Conservation (phyloP, 495 filamentous ascomycete species). For the Corynascus novoguineensis region DNA sequence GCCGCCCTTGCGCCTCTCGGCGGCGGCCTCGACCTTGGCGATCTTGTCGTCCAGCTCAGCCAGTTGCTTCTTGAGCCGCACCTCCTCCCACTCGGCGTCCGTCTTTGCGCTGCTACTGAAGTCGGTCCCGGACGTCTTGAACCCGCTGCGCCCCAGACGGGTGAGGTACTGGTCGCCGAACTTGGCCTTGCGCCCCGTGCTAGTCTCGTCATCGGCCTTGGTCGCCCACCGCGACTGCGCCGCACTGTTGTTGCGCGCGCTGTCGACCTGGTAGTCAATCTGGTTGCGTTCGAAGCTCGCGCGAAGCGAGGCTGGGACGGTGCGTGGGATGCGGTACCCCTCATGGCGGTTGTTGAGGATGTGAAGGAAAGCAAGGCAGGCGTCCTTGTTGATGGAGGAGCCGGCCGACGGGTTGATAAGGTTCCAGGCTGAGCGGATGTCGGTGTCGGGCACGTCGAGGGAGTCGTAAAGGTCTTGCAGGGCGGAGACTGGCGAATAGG, state of each 20-base stretch:
- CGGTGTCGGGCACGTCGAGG: conserved; percentile 92
- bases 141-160: conserved; percentile 72
- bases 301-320: conserved; percentile 86
- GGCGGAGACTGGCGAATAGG: conserved; percentile 54
- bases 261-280: conserved; percentile 91
- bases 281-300: conserved; percentile 86
- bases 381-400: conserved; percentile 84
- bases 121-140: conserved; percentile 76
- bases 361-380: conserved; percentile 88
- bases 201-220: conserved; percentile 64
- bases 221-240: conserved; percentile 58
- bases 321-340: conserved; percentile 86
- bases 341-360: conserved; percentile 93
- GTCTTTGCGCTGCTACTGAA: conserved; percentile 59
- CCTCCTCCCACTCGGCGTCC: conserved; percentile 90
- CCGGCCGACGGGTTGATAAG: conserved; percentile 83
- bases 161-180: conserved; percentile 96
- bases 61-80: conserved; percentile 85
- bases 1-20: conserved; percentile 33
- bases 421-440: conserved; percentile 92
- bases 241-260: conserved; percentile 50
- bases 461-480: conserved; percentile 81
- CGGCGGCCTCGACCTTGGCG: conserved; percentile 62
- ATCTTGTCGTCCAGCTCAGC: conserved; percentile 81
- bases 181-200: conserved; percentile 82